Evolutionary conservation across 768 basidiomycete species (phyloP).

Genomic region (Holtermanniella nyarrowii): DNA sequence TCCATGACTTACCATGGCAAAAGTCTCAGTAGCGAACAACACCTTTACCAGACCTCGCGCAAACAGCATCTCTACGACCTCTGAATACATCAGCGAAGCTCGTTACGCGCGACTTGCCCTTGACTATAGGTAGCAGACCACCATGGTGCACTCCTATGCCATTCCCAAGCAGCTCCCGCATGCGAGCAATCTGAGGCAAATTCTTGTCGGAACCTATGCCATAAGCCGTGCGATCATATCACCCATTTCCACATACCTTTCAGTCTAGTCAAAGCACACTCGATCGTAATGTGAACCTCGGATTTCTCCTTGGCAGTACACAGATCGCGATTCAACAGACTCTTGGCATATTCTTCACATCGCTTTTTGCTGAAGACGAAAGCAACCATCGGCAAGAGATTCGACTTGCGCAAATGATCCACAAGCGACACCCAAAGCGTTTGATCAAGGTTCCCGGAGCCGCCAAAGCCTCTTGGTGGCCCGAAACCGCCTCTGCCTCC

Average conservation of each 20-base stretch:
- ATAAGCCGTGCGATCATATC: not conserved
- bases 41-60: conserved; percentile 91
- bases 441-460: conserved; percentile 52
- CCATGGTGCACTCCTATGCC: conserved; percentile 98
- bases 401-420: conserved; percentile 68
- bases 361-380: conserved; percentile 95
- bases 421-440: conserved; percentile 90
- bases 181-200: conserved; percentile 81
- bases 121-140: conserved; percentile 88
- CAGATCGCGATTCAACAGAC: conserved; percentile 75
- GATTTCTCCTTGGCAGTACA: conserved; percentile 87
- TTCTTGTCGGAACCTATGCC: conserved; percentile 72
- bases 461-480: conserved; percentile 8
- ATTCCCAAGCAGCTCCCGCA: conserved; percentile 76
- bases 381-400: conserved; percentile 82
- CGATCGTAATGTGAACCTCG: conserved; percentile 87
- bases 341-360: conserved; percentile 92
- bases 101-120: conserved; percentile 47
- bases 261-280: conserved; percentile 77
- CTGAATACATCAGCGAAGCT: conserved; percentile 7
- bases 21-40: conserved; percentile 96
- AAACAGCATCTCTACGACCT: conserved; percentile 95
- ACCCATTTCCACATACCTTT: conserved; percentile 53
- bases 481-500: conserved; percentile 13
- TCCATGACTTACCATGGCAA: conserved; percentile 70